phyloP scores from a whole-genome alignment of 2,329 filamentous ascomycete species.

The Pseudogymnoascus sp. region DNA sequence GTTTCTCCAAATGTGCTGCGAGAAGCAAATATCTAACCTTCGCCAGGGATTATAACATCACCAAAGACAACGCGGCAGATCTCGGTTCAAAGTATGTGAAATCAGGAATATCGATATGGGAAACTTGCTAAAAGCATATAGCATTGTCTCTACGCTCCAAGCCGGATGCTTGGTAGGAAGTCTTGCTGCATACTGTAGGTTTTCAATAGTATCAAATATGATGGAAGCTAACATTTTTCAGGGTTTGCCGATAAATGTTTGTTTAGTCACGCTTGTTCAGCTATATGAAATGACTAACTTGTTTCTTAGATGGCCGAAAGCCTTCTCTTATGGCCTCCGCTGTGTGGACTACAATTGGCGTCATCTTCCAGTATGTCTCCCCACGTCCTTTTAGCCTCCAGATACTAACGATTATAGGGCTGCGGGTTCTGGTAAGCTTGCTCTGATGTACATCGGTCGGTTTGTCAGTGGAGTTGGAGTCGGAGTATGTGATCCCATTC shows the following conservation, averaged over 20 bases:
- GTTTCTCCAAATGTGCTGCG: constrained; percentile 14
- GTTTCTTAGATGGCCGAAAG: constrained; percentile 20
- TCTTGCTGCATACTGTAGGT: constrained; percentile 36
- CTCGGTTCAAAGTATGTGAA: not conserved
- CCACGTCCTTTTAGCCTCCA: not conserved
- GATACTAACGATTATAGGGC: constrained; percentile 20
- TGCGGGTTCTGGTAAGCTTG: constrained; percentile 50
- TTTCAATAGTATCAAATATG: constrained; percentile 1
- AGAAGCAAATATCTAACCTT: constrained; percentile 40
- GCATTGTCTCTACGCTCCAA: constrained; percentile 63
- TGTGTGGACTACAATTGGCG: constrained; percentile 50
- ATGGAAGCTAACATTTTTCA: not conserved
- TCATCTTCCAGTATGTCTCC: constrained; percentile 47
- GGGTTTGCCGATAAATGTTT: constrained; percentile 29
- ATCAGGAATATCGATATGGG: not conserved
- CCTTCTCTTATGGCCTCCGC: constrained; percentile 47
- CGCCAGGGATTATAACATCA: constrained; percentile 30
- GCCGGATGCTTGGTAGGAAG: constrained; percentile 60
- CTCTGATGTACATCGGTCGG: constrained; percentile 59
- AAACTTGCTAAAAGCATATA: not conserved
- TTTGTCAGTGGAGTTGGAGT: constrained; percentile 41
- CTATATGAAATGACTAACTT: not conserved
- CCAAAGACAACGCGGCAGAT: not conserved
- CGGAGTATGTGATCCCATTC: constrained; percentile 28
- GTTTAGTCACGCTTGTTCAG: not conserved